Evolutionary conservation across 495 filamentous ascomycete species (phyloP), one percentile per base, ranked within the genome.

Genomic region (Trypethelium eluteriae): DNA sequence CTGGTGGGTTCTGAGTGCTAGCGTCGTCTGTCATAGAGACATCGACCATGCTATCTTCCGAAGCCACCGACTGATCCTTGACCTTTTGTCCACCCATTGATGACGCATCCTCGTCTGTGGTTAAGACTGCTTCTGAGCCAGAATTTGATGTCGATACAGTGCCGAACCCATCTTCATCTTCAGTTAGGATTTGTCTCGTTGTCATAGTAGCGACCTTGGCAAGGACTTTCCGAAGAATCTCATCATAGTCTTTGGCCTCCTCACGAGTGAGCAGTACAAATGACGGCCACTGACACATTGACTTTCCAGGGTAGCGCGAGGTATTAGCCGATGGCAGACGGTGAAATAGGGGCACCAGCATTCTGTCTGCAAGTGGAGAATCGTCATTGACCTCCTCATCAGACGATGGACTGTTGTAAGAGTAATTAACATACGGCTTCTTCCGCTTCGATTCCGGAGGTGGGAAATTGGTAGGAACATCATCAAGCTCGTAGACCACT

Each of bases 11-110:
- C 36, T 34, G n/a, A 7, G 53, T 35, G 53, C 76, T 79, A 6
- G 74, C 70, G 7, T 77, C 79, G 69, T 93, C 88, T 11, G 82
- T 83, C 90, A 95, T 93, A 1, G 89, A 90, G 34, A 98, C 86
- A 73, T 97, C 89, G 2, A 98, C 91, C 68, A 96, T 85, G 62
- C 89, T 91, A 69, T 96, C 92, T 74, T 96, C 93, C 4, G 90
- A 91, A 69, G 92, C 88, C 11, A 96, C 85, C 7, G 92, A 96
- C 0, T 79, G 80, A 32, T 89, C 87, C 68, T 89, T 82, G 61
- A 96, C 80, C 69, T 86, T 87, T 6, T 84, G 82, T 68, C 89
- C 89, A 16, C 81, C 84, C 2, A 86, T 81, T 14, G 85, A 89
- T 66, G 89, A 84, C 1, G 82, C 85, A 74, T 94, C 91, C 32